Evolutionary conservation across 192 early-diverging fungal genomes (phyloP), one percentile per base, ranked within the genome.

Genomic region (Linnemannia zychae): DNA sequence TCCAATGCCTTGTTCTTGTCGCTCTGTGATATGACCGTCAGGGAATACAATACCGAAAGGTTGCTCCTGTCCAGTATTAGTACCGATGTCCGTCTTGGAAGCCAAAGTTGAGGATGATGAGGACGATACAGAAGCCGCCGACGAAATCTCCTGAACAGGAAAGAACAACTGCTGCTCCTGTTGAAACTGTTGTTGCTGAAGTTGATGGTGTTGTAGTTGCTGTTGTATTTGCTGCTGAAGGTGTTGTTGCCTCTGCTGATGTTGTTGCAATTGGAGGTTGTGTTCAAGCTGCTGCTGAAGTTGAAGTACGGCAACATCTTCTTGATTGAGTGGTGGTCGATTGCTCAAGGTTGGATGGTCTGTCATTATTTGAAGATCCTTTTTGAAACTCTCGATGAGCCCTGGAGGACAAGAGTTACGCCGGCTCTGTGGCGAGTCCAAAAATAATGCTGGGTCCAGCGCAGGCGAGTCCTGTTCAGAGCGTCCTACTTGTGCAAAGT

Each of bases 401-500:
- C 28, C 71, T 18, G 79, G 49, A 24, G 79, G 79, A 24, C 79
- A 81, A 33, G 79, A 81, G 67, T 81, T 81, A 44, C 79, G 79
- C 44, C 79, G 65, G 12, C 12, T 16, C 12, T 72, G 47, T 13
- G 47, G 67, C 0, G 22, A 31, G 5, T 70, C 67, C 40, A 75
- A 66, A 13, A 31, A 28, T 3, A 63, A 13, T 12, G 57, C 15
- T 31, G 57, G 31, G 28, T 63, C 13, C 28, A 63, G 15, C 22
- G 24, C 12, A 31, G 57, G 24, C 9, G 57, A 31, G 57, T 31
- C 57, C 28, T n/a, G 57, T n/a, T 13, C 24, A 9, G 57, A 33
- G 24, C 28, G 31, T 5, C 28, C 11, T 12, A 11, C 57, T 31
- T 33, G 57, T 31, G 3, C 28, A 9, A 63, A 33, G 28, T 31